Evolutionary conservation across 2,329 filamentous ascomycete genomes (phyloP), one percentile per base, ranked within the genome.

Genomic region (Hirsutella minnesotensis): DNA sequence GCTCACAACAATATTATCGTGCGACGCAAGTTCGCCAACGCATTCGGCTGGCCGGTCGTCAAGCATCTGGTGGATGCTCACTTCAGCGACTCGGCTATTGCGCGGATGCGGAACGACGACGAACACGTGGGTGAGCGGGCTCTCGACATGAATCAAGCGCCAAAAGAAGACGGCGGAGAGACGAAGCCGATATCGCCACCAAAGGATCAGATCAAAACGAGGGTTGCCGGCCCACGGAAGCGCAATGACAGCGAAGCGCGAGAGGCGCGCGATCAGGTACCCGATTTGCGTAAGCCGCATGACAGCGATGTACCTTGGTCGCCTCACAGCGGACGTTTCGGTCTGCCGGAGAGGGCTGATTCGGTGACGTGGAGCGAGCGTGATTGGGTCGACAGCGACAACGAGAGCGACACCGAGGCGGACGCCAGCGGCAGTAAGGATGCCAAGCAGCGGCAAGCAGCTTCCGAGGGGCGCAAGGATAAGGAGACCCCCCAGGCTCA

Each of bases 11-110:
- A 98, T 61, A 94, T 42, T 19, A 83, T 96, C 47, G 92, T 98
- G 21, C 83, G 92, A 15, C 82, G 92, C 44, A 94, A 87, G 81
- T 98, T 98, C 60, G 83, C 88, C 44, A 98, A 98, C 56, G 92
- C 92, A 0, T 94, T 94, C 53, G 92, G 92, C 2, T 98, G 92
- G 92, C 92, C 92, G 0, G 92, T 98, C 1, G 70, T 98, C 51
- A 95, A 63, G 92, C 63, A 67, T 96, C 40, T 33, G 18, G 90
- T 92, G 41, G 89, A 96, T 54, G 88, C 87, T 0, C 92, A 98
- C 64, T 98, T 98, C 58, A 84, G 80, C 42, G 84, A 94, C 56
- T 80, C 79, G 1, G 60, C 57, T 9, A 51, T 56, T 9, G 81
- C 84, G 0, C 70, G 73, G 15, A 79, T 75, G 1, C 70, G 77